Evolutionary conservation across 148 eudicot species (phyloP), one percentile per base, ranked within the genome.

Genomic region (Rhododendron mucronatum): DNA sequence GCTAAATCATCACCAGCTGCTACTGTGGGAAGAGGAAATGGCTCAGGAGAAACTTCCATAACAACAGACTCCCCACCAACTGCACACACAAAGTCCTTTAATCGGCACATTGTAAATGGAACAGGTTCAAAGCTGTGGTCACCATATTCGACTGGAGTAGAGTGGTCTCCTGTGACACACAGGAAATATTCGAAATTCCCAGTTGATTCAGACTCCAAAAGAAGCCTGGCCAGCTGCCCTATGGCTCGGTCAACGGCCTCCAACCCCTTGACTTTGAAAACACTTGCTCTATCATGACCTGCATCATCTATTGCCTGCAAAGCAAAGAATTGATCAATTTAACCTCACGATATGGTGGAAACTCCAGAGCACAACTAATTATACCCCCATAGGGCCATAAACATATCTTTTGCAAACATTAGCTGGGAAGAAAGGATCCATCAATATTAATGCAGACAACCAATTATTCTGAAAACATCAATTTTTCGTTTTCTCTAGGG

Each of bases 111-210:
- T 35, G 98, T 63, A 85, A 97, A 95, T 35, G 99, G 99, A 45
- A 97, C 99, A 0, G 98, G 96, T 91, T 97, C 98, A 76, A 94
- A 95, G 90, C 99, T 96, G 92, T 96, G 99, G 91, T 96, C 99
- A 2, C 99, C 99, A 63, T 96, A 96, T 45, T 96, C 99, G n/a
- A 96, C 98, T 0, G 99, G 99, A 50, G 99, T 96, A 69, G 99
- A 96, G 89, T 95, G 99, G 86, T 96, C 99, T 48, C 99, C 98
- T 0, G 98, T 95, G 78, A 95, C 94, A 84, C 99, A 95, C 13
- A 97, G 90, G 89, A 82, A 94, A 87, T 89, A 97, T 65, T 93
- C 88, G 76, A 91, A 94, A 12, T 86, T 88, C n/a, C 98, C 96
- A 5, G 89, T 87, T 87, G 93, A 91, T 89, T 97, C 96, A 0